phyloP scores from a whole-genome alignment of 2,329 filamentous ascomycete genomes.

The Leptographium wingfieldii region DNA sequence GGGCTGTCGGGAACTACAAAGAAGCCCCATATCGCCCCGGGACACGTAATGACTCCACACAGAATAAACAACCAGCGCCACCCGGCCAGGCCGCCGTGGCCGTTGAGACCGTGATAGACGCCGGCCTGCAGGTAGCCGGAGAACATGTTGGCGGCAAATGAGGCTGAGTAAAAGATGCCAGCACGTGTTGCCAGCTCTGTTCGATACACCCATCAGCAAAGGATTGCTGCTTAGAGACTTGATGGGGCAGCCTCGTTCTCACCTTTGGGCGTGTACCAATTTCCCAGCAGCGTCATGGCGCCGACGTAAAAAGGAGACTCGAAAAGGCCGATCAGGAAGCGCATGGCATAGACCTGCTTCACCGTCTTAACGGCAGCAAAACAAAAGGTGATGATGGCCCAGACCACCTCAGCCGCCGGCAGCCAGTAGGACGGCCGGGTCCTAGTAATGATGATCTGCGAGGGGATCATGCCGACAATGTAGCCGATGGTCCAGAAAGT shows the following conservation, averaged over 20 bases:
- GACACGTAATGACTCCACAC: conserved; percentile 21
- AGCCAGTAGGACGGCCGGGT: conserved; percentile 19
- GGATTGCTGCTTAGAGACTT: not conserved
- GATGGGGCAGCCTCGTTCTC: not conserved
- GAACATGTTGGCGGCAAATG: conserved; percentile 13
- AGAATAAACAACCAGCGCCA: conserved; percentile 42
- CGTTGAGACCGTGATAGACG: conserved; percentile 26
- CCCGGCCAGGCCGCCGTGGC: conserved; percentile 1
- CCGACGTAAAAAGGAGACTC: conserved; percentile 1
- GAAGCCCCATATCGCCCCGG: conserved; percentile 29
- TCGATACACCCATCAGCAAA: not conserved
- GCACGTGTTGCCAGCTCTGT: not conserved
- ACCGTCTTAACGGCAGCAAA: conserved; percentile 4
- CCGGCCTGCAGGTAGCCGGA: conserved; percentile 32
- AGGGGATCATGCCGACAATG: conserved; percentile 1
- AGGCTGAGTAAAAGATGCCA: conserved; percentile 1
- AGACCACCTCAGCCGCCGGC: conserved; percentile 13
- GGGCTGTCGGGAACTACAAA: conserved; percentile 27
- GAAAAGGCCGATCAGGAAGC: not conserved
- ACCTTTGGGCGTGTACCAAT: conserved; percentile 8
- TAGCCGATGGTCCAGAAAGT: conserved; percentile 28
- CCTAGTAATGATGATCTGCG: conserved; percentile 7
- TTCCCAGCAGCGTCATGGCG: not conserved
- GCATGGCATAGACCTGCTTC: conserved; percentile 6
- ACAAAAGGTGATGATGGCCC: conserved; percentile 4